Evolutionary conservation across 176 grass and related monocot species (phyloP).

Genomic region (Juncus effusus): DNA sequence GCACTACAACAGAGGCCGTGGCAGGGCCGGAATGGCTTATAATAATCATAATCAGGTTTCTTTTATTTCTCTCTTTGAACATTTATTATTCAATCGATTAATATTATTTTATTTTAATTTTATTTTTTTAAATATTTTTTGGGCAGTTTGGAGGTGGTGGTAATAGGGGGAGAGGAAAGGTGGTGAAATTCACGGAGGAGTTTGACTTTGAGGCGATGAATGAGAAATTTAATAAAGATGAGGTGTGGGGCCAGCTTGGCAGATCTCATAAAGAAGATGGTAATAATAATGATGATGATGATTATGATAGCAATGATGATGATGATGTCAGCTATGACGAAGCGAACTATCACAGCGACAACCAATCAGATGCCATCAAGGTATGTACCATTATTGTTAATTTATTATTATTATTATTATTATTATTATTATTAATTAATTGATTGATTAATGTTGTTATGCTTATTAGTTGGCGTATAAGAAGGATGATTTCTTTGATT

Average conservation of each 20-base stretch:
- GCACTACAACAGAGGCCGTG: conserved; percentile 55
- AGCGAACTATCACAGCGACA: no score
- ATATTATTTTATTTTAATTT: conserved; percentile 23
- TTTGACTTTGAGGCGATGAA: conserved; percentile 95
- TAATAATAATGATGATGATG: conserved; percentile 52
- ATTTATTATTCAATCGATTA: not conserved
- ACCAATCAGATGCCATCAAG: no score
- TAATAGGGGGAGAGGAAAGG: not conserved
- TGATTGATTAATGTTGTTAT: conserved; percentile 1
- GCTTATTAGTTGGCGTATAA: conserved; percentile 55
- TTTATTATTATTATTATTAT: not conserved
- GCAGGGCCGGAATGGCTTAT: conserved; percentile 64
- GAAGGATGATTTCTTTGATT: conserved; percentile 86
- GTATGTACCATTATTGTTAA: not conserved
- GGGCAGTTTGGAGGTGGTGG: not conserved
- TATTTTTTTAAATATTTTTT: not conserved
- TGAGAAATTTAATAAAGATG: conserved; percentile 91
- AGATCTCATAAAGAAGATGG: conserved; percentile 51
- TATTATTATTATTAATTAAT: conserved; percentile 3
- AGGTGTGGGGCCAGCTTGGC: conserved; percentile 85
- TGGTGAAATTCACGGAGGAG: conserved; percentile 58
- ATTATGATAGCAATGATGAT: conserved; percentile 34
- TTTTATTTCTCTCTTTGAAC: not conserved
- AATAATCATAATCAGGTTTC: not conserved
- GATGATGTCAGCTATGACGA: no score